These are phyloP conservation scores for Cladophialophora carrionii DNA, from an alignment of 2,329 filamentous ascomycete genomes.

Conservation along the genomic window DNA sequence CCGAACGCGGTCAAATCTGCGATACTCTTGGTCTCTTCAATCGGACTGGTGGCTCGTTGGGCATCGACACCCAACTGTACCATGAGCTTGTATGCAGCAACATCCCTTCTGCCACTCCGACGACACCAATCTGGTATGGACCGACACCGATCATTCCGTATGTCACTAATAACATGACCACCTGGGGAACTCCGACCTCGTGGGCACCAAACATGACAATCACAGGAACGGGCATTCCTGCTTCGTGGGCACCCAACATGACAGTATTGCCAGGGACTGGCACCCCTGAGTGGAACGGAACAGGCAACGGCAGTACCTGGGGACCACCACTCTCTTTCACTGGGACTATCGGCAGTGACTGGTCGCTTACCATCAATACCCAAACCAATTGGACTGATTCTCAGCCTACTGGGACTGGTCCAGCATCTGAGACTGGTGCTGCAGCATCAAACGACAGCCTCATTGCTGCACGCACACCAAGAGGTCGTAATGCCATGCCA, in stretches of 20 bases:
- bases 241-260: background rate
- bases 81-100: constrained; percentile 28
- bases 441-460: constrained; percentile 12
- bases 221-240: background rate
- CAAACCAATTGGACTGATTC: constrained; percentile 19
- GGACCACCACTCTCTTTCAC: constrained; percentile 23
- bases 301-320: constrained; percentile 20
- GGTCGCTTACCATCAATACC: constrained; percentile 14
- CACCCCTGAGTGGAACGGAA: constrained; percentile 5
- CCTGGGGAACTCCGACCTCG: constrained; percentile 20
- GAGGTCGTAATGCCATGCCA: constrained; percentile 19
- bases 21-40: constrained; percentile 32
- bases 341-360: constrained; percentile 22
- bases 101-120: constrained; percentile 23
- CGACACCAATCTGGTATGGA: constrained; percentile 17
- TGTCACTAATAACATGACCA: constrained; percentile 25
- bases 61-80: constrained; percentile 29
- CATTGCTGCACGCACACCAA: constrained; percentile 18
- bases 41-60: constrained; percentile 26
- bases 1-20: constrained; percentile 31
- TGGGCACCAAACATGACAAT: constrained; percentile 15
- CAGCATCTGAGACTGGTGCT: constrained; percentile 10
- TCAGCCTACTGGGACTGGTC: constrained; percentile 18
- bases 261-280: background rate
- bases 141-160: constrained; percentile 21